Conservation (phyloP, 768 basidiomycete genomes). For the Pulveroboletus sp. region DNA sequence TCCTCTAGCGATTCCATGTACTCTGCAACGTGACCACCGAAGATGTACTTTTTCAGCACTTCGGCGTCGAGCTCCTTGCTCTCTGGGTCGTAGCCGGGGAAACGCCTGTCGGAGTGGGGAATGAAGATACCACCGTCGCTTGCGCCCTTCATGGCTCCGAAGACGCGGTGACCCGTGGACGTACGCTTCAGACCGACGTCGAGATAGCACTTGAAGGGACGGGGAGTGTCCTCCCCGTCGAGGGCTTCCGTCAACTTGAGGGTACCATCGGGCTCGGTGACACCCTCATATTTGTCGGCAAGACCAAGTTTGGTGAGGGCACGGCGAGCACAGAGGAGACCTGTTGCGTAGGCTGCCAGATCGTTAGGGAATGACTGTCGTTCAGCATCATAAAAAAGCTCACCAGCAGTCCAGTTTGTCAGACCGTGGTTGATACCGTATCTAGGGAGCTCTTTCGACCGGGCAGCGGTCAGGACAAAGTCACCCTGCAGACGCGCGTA, state of each 20-base stretch:
- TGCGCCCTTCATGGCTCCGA: constrained; percentile 98
- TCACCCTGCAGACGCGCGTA: constrained; percentile 98
- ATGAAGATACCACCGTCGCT: constrained; percentile 97
- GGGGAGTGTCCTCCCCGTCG: constrained; percentile 88
- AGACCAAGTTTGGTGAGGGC: constrained; percentile 93
- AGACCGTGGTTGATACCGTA: constrained; percentile 98
- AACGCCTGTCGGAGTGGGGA: constrained; percentile 95
- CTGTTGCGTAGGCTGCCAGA: constrained; percentile 88
- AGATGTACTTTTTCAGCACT: constrained; percentile 95
- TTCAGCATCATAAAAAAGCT: constrained; percentile 13
- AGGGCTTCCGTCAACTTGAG: constrained; percentile 78
- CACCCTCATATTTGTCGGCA: constrained; percentile 97
- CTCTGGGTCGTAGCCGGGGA: constrained; percentile 97
- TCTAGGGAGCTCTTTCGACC: constrained; percentile 85
- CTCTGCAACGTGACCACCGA: constrained; percentile 95
- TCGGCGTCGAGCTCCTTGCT: constrained; percentile 90
- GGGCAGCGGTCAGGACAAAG: constrained; percentile 84
- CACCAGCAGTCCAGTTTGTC: constrained; percentile 97
- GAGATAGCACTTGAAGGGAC: constrained; percentile 99
- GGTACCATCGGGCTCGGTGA: constrained; percentile 85
- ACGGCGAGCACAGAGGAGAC: constrained; percentile 91
- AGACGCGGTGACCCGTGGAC: constrained; percentile 94
- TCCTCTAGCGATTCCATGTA: constrained; percentile 99
- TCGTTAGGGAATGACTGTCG: background rate
- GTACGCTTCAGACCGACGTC: constrained; percentile 98